Evolutionary conservation across 2,329 filamentous ascomycete genomes (phyloP).

Genomic region (Sarocladium brachiariae): DNA sequence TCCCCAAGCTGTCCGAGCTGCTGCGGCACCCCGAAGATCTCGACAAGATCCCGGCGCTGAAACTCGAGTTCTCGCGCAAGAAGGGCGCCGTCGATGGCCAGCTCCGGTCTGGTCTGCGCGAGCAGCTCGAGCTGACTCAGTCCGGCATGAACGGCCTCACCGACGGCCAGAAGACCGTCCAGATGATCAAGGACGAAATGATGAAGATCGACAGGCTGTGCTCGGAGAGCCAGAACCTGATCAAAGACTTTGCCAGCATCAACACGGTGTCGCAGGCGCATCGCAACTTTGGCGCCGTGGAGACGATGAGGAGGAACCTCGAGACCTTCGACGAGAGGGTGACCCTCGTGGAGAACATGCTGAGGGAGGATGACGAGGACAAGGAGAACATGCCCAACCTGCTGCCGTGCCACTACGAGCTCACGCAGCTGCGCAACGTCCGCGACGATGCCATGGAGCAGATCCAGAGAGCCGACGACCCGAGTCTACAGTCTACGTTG

Average conservation of each 20-base stretch:
- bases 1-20: constrained; percentile 82
- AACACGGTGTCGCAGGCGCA: constrained; percentile 90
- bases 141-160: constrained; percentile 82
- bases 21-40: constrained; percentile 94
- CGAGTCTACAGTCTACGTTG: constrained; percentile 70
- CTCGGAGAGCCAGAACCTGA: constrained; percentile 95
- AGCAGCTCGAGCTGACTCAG: constrained; percentile 92
- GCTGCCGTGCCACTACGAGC: constrained; percentile 80
- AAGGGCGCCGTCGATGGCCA: constrained; percentile 87
- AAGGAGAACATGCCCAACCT: constrained; percentile 88
- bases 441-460: constrained; percentile 95
- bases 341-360: constrained; percentile 66
- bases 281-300: constrained; percentile 88
- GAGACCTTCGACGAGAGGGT: constrained; percentile 80
- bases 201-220: constrained; percentile 97
- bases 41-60: constrained; percentile 86
- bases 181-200: constrained; percentile 95
- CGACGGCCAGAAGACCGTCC: constrained; percentile 86
- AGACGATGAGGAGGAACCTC: constrained; percentile 87
- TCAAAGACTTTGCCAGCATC: constrained; percentile 90
- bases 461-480: constrained; percentile 70
- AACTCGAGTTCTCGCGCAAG: constrained; percentile 89
- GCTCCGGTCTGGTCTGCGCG: constrained; percentile 78
- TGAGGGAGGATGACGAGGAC: constrained; percentile 78
- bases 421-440: constrained; percentile 88